Evolutionary conservation across 2,329 filamentous ascomycete genomes (phyloP).

Genomic region (Gnomoniopsis sp.): DNA sequence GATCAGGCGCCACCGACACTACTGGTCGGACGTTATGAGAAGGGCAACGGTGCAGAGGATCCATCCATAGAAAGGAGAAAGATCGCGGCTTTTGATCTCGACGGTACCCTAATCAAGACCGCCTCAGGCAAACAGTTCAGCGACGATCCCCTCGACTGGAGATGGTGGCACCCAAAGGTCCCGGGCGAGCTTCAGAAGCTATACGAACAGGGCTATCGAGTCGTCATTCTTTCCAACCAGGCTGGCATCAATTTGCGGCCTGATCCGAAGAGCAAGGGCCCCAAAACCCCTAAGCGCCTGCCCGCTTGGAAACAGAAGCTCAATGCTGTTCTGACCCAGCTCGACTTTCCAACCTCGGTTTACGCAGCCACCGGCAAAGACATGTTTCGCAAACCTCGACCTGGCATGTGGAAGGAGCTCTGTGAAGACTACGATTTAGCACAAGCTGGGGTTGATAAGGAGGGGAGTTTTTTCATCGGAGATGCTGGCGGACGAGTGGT

Average conservation of each 20-base stretch:
- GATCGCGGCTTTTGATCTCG: constrained; percentile 72
- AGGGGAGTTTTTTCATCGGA: constrained; percentile 78
- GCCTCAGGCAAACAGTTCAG: constrained; percentile 78
- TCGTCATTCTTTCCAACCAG: constrained; percentile 88
- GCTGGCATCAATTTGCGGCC: constrained; percentile 73
- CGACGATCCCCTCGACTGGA: constrained; percentile 75
- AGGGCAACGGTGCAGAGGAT: constrained; percentile 26
- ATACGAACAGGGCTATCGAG: constrained; percentile 61
- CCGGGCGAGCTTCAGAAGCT: constrained; percentile 65
- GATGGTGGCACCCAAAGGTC: constrained; percentile 82
- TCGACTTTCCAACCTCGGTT: constrained; percentile 73
- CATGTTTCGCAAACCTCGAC: constrained; percentile 78
- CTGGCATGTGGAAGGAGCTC: constrained; percentile 78
- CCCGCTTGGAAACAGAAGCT: constrained; percentile 81
- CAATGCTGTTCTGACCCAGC: constrained; percentile 61
- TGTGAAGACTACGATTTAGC: constrained; percentile 58
- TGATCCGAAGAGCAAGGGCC: constrained; percentile 61
- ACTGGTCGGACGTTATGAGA: constrained; percentile 70
- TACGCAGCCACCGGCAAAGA: constrained; percentile 87
- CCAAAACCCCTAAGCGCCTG: constrained; percentile 63
- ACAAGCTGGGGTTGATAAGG: constrained; percentile 60
- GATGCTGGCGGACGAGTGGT: constrained; percentile 70
- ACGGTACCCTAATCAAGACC: constrained; percentile 82
- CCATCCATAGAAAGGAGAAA: constrained; percentile 43
- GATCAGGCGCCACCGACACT: constrained; percentile 54